A percentile compares a stretch with the other conserved stretches of the same genome.
Conservation (phyloP, 768 basidiomycete genomes). For the Mycena vitilis region DNA sequence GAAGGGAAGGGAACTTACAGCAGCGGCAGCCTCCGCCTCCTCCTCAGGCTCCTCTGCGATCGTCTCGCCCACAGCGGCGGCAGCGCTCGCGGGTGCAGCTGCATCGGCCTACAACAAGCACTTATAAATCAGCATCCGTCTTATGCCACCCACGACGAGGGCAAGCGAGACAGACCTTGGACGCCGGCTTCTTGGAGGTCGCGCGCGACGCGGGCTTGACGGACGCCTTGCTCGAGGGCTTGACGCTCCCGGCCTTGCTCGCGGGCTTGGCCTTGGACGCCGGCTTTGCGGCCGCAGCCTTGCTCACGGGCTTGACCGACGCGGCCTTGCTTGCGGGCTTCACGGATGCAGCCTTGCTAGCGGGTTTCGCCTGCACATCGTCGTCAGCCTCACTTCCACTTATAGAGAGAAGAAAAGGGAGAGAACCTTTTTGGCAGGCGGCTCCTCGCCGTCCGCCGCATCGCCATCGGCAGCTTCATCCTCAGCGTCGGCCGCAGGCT, state of each 20-base stretch:
- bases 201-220: conserved; percentile 70
- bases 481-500: conserved; percentile 42
- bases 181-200: conserved; percentile 68
- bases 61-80: conserved; percentile 45
- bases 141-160: not conserved
- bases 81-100: conserved; percentile 41
- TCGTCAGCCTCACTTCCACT: not conserved
- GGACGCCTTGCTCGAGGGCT: conserved; percentile 59
- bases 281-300: conserved; percentile 45
- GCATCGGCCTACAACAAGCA: conserved; percentile 44
- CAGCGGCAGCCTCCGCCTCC: conserved; percentile 45
- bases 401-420: no score
- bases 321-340: conserved; percentile 53
- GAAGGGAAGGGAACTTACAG: conserved; percentile 18
- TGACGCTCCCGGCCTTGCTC: conserved; percentile 52
- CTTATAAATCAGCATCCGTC: conserved; percentile 16
- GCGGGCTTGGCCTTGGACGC: conserved; percentile 46
- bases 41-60: conserved; percentile 56
- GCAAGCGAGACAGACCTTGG: conserved; percentile 29
- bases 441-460: conserved; percentile 50
- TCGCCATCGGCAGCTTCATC: conserved; percentile 45
- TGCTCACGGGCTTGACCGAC: conserved; percentile 52
- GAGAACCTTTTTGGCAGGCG: conserved; percentile 73
- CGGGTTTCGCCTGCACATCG: conserved; percentile 45
- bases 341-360: conserved; percentile 52